Evolutionary conservation across 2,329 filamentous ascomycete species (phyloP).

Genomic region (Madurella mycetomatis): DNA sequence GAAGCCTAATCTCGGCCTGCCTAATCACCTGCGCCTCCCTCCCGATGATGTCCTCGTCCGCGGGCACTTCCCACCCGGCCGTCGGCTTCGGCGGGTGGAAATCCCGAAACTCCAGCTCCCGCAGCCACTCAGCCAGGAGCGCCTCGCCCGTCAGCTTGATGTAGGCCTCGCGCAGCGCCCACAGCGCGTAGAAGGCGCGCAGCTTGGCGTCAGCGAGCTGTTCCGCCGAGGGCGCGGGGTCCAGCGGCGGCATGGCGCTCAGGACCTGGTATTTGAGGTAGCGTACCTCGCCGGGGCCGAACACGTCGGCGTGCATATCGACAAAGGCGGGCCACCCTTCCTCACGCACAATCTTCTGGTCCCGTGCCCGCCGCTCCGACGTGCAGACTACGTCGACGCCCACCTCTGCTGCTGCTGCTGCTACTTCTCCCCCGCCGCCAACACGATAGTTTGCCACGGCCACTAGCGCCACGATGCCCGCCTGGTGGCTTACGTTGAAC

Average conservation of each 20-base stretch:
- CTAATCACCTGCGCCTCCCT: constrained; percentile 33
- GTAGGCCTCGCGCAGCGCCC: constrained; percentile 76
- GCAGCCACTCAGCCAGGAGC: constrained; percentile 67
- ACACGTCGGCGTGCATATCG: constrained; percentile 67
- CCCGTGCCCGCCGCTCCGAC: constrained; percentile 61
- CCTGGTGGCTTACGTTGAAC: constrained; percentile 79
- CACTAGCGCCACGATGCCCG: constrained; percentile 65
- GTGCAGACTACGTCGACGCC: constrained; percentile 76
- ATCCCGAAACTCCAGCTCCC: constrained; percentile 62
- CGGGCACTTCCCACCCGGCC: constrained; percentile 17
- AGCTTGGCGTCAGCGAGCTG: constrained; percentile 57
- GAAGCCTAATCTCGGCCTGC: constrained; percentile 37
- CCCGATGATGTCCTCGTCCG: constrained; percentile 26
- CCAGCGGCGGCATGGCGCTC: constrained; percentile 21
- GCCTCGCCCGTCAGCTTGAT: constrained; percentile 81
- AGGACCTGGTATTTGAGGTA: constrained; percentile 52
- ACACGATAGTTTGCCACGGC: constrained; percentile 42
- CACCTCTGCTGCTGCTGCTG: constrained; percentile 40
- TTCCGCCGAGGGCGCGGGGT: constrained; percentile 27
- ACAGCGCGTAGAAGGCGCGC: constrained; percentile 69
- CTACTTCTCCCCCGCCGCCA: constrained; percentile 8
- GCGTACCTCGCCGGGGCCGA: constrained; percentile 56
- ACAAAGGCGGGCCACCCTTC: constrained; percentile 64
- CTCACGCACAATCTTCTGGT: constrained; percentile 50
- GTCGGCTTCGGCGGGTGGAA: constrained; percentile 52